A percentile compares a stretch with the other conserved stretches of the same genome.
Evolutionary conservation across 73 alveolate species (phyloP).

Genomic region (Halteria grandinella): DNA sequence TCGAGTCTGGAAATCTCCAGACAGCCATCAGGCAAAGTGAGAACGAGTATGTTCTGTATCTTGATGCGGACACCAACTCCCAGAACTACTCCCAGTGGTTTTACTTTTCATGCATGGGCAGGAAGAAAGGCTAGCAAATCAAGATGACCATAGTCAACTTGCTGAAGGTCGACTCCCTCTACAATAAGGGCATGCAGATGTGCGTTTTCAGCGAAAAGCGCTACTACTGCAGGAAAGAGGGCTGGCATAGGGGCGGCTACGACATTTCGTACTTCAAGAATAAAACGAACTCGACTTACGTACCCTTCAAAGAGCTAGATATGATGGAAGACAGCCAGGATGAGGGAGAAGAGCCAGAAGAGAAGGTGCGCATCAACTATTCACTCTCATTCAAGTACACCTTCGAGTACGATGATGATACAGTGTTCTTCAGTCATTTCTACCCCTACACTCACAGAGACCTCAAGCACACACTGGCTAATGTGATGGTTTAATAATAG

Average conservation of each 20-base stretch:
- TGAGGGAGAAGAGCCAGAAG: slow-evolving; percentile 29
- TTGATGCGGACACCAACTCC: slow-evolving; percentile 87
- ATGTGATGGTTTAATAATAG: slow-evolving; percentile 1
- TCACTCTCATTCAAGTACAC: slow-evolving; percentile 86
- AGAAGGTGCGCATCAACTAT: slow-evolving; percentile 65
- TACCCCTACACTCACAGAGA: slow-evolving; percentile 87
- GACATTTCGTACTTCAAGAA: slow-evolving; percentile 71
- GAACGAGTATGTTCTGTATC: slow-evolving; percentile 68
- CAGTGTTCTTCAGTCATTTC: slow-evolving; percentile 86
- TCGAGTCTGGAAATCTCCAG: slow-evolving; percentile 82
- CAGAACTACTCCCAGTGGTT: slow-evolving; percentile 86
- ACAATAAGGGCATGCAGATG: slow-evolving; percentile 85
- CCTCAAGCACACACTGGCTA: slow-evolving; percentile 46
- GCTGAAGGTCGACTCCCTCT: slow-evolving; percentile 80
- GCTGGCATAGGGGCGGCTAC: slow-evolving; percentile 83
- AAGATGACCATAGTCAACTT: slow-evolving; percentile 74
- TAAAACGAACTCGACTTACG: slow-evolving; percentile 38
- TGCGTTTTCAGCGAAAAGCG: slow-evolving; percentile 64
- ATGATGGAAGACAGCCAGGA: slow-evolving; percentile 24
- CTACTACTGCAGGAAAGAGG: slow-evolving; percentile 10
- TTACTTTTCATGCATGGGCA: slow-evolving; percentile 72
- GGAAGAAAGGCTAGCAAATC: slow-evolving; percentile 74
- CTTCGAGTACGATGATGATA: slow-evolving; percentile 81
- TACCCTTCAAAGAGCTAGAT: slow-evolving; percentile 63
- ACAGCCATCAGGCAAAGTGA: slow-evolving; percentile 52